Conservation (phyloP, 441 rosid species). For the Adansonia madagascariensis region DNA sequence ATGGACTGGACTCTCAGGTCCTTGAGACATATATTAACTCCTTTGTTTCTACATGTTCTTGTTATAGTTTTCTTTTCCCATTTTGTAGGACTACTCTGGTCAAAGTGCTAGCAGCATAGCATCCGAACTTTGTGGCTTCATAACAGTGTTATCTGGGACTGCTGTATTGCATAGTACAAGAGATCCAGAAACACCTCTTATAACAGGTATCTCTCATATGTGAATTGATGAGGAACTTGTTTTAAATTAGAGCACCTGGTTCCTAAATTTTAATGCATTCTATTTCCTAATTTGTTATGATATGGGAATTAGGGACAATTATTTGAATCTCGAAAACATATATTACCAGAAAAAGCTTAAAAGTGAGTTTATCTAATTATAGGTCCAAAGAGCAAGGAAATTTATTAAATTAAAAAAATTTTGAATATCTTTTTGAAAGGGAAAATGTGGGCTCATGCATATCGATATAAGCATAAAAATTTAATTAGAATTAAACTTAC, state of each 20-base stretch:
- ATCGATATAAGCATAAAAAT: too few relatives aligned
- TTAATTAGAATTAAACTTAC: too few relatives aligned
- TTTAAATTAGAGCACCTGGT: neutral
- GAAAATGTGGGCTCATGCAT: neutral
- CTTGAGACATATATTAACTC: neutral
- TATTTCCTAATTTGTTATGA: slow-evolving; percentile 8
- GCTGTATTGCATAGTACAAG: slow-evolving; percentile 58
- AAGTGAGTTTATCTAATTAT: neutral
- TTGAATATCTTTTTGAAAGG: neutral
- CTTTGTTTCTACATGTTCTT: slow-evolving; percentile 3
- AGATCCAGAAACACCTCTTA: slow-evolving; percentile 53
- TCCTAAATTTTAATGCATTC: slow-evolving; percentile 1
- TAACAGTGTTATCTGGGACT: slow-evolving; percentile 68
- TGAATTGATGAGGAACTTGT: slow-evolving; percentile 16
- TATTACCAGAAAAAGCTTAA: neutral
- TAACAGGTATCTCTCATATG: slow-evolving; percentile 47
- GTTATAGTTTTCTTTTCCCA: slow-evolving; percentile 4
- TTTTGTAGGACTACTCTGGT: slow-evolving; percentile 59
- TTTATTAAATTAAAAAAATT: neutral
- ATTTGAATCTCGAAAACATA: neutral
- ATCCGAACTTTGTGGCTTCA: slow-evolving; percentile 67
- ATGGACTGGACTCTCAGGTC: neutral
- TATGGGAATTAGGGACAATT: slow-evolving; percentile 3
- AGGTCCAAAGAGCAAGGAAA: neutral
- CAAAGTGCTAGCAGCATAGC: slow-evolving; percentile 63